Conservation (phyloP, 2,329 filamentous ascomycete genomes). For the Botryotinia narcissicola region DNA sequence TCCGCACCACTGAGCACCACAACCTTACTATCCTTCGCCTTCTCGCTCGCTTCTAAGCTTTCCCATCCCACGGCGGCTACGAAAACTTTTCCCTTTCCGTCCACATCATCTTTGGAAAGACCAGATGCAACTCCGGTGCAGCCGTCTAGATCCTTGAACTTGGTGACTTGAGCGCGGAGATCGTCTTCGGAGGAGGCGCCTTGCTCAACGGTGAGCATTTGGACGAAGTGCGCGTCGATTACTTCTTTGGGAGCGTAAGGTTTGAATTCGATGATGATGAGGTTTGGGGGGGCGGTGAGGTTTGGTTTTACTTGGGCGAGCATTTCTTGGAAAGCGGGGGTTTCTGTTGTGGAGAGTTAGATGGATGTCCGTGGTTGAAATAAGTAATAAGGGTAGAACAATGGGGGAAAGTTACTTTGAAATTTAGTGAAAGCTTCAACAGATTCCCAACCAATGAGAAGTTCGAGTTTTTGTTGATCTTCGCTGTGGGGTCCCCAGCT, state of each 20-base stretch:
- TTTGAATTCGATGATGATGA: constrained; percentile 33
- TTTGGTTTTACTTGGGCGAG: constrained; percentile 27
- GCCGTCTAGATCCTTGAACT: constrained; percentile 28
- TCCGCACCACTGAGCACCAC: not conserved
- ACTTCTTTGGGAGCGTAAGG: constrained; percentile 36
- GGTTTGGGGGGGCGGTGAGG: constrained; percentile 30
- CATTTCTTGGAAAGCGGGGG: constrained; percentile 12
- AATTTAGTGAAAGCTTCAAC: constrained; percentile 30
- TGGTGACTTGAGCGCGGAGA: constrained; percentile 29
- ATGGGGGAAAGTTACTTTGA: constrained; percentile 12
- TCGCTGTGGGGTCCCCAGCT: constrained; percentile 37
- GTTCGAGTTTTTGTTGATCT: constrained; percentile 34
- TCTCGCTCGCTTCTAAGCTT: not conserved
- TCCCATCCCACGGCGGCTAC: constrained; percentile 9
- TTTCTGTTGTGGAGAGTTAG: not conserved
- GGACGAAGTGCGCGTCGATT: constrained; percentile 34
- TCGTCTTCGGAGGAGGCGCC: constrained; percentile 40
- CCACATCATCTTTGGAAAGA: not conserved
- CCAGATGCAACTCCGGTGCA: constrained; percentile 32
- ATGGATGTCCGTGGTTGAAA: not conserved
- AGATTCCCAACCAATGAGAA: constrained; percentile 35
- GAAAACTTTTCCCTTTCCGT: not conserved
- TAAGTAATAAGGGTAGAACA: not conserved
- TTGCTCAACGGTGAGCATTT: constrained; percentile 48
- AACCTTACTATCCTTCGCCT: not conserved